Evolutionary conservation across 768 basidiomycete genomes (phyloP).

Genomic region (Bullera alba): DNA sequence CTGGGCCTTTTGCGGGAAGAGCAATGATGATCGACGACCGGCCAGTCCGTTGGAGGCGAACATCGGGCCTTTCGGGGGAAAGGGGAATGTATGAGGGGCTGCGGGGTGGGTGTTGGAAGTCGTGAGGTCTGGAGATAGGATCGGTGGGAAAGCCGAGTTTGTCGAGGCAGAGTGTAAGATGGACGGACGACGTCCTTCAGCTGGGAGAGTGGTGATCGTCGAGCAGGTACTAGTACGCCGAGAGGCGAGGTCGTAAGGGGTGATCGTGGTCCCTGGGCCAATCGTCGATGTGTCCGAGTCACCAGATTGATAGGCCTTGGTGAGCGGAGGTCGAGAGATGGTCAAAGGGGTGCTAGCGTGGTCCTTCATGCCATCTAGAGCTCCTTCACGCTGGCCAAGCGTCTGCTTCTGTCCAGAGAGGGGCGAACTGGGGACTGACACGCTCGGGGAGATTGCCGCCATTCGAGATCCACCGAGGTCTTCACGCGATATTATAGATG

Average conservation of each 20-base stretch:
- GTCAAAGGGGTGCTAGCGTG: no score
- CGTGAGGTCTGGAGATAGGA: background rate
- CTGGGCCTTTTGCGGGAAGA: conserved; percentile 1
- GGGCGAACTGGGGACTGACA: no score
- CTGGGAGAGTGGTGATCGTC: conserved; percentile 5
- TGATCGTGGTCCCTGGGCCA: no score
- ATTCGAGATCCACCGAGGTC: background rate
- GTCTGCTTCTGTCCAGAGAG: no score
- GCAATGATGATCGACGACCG: conserved; percentile 1
- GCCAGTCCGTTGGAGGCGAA: no score
- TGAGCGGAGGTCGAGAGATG: no score
- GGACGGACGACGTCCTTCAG: background rate
- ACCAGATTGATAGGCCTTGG: background rate
- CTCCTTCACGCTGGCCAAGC: no score
- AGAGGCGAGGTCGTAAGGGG: no score
- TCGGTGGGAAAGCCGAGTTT: background rate
- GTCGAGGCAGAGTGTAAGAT: conserved; percentile 2
- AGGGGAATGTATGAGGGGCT: background rate
- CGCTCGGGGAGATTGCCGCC: no score
- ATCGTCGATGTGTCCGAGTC: no score
- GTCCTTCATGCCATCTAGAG: no score
- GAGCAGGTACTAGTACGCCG: conserved; percentile 3
- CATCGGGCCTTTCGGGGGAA: no score
- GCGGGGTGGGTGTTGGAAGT: background rate
- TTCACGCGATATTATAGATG: background rate